Conservation (phyloP, 1,284 basidiomycete species). For the Ganoderma leucocontextum region DNA sequence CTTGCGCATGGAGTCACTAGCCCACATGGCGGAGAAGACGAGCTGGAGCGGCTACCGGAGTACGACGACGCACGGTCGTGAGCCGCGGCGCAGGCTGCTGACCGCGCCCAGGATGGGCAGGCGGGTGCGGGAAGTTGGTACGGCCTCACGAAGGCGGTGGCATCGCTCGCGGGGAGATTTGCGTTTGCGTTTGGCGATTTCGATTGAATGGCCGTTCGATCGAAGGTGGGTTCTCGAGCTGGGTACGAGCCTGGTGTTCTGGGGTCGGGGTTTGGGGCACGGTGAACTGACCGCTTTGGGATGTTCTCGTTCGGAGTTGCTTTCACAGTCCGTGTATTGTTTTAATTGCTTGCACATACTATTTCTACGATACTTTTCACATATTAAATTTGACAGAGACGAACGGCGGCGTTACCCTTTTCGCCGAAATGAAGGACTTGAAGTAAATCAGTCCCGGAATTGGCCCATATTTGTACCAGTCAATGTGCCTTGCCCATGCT, state of each 20-base stretch:
- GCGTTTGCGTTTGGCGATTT: background rate
- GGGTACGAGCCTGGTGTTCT: conserved; percentile 4
- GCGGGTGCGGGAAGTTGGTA: conserved; percentile 4
- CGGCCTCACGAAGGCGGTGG: background rate
- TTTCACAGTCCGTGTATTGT: background rate
- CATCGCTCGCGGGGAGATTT: background rate
- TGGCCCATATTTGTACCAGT: background rate
- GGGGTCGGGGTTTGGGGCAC: background rate
- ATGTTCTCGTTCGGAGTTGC: background rate
- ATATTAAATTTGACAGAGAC: background rate
- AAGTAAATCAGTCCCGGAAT: background rate
- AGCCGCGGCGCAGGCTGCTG: conserved; percentile 7
- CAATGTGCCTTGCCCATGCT: background rate
- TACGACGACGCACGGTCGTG: conserved; percentile 7
- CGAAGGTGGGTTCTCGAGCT: background rate
- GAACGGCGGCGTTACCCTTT: conserved; percentile 2
- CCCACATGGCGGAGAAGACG: background rate
- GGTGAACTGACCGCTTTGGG: background rate
- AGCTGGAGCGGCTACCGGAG: conserved; percentile 11
- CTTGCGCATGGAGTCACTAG: background rate
- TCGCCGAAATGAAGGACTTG: background rate
- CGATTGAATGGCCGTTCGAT: conserved; percentile 10
- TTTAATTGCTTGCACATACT: background rate
- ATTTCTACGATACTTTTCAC: background rate
- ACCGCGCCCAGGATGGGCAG: conserved; percentile 1